A percentile compares a stretch with the other conserved stretches of the same genome.
Evolutionary conservation across 768 basidiomycete species (phyloP).

Genomic region (Cystofilobasidium macerans): DNA sequence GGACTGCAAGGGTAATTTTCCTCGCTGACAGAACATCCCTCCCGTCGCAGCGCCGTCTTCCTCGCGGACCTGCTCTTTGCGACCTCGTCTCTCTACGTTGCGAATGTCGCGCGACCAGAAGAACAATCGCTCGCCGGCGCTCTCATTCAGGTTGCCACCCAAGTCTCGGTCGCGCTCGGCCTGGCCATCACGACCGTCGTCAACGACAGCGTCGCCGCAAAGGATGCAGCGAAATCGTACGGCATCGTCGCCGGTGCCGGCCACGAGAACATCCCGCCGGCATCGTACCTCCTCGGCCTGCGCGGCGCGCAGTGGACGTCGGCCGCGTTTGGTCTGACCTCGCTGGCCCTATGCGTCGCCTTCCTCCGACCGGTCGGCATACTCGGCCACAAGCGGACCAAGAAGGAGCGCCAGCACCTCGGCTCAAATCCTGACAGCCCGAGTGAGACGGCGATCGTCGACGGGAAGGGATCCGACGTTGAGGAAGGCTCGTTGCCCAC

Average conservation of each 20-base stretch:
- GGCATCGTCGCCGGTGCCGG: background rate
- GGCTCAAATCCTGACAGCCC: too few relatives aligned
- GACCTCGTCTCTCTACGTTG: slow-evolving; percentile 5
- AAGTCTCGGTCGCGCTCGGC: slow-evolving; percentile 16
- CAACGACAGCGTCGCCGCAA: slow-evolving; percentile 16
- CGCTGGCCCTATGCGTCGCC: background rate
- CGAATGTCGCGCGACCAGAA: background rate
- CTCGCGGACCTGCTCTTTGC: slow-evolving; percentile 4
- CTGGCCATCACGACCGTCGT: slow-evolving; percentile 9
- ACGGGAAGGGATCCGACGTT: background rate
- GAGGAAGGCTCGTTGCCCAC: background rate
- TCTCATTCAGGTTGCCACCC: slow-evolving; percentile 3
- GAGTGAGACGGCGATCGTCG: background rate
- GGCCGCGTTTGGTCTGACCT: background rate
- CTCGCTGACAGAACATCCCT: too few relatives aligned
- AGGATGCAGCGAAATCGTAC: background rate
- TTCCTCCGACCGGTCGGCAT: slow-evolving; percentile 9
- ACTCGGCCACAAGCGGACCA: slow-evolving; percentile 2
- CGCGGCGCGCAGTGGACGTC: slow-evolving; percentile 13
- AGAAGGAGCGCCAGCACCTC: slow-evolving; percentile 4
- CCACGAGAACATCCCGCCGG: background rate
- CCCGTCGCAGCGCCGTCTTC: too few relatives aligned
- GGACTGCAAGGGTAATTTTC: too few relatives aligned
- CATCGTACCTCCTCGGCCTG: slow-evolving; percentile 7
- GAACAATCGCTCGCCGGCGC: slow-evolving; percentile 19